Conservation (phyloP, 2,329 filamentous ascomycete species). For the Calonectria crousiana region DNA sequence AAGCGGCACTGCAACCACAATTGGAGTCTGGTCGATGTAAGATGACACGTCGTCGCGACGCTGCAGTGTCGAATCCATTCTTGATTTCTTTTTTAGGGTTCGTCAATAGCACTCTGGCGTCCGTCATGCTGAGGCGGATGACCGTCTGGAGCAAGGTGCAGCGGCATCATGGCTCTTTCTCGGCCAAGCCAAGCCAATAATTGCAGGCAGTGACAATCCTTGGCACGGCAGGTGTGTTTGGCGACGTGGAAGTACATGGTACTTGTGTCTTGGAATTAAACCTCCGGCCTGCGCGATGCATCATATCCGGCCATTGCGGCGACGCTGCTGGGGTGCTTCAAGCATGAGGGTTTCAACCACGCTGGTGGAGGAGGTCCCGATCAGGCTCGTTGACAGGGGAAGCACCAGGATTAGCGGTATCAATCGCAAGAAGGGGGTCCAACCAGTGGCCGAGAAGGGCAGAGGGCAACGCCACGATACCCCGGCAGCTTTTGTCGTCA, state of each 20-base stretch:
- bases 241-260: not conserved
- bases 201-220: not conserved
- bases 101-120: not conserved
- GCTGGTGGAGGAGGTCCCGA: not conserved
- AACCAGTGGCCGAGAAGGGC: not conserved
- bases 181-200: not conserved
- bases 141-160: not conserved
- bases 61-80: conserved; percentile 13
- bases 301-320: conserved; percentile 1
- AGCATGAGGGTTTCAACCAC: conserved; percentile 2
- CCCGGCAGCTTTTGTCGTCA: conserved; percentile 18
- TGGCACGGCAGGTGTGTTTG: not conserved
- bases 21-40: not conserved
- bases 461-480: not conserved
- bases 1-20: not conserved
- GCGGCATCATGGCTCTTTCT: not conserved
- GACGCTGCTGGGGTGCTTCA: not conserved
- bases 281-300: conserved; percentile 11
- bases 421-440: not conserved
- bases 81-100: not conserved
- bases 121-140: not conserved
- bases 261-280: conserved; percentile 7
- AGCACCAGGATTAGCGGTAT: conserved; percentile 8
- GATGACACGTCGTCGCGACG: conserved; percentile 6
- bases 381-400: conserved; percentile 10